These are phyloP conservation scores for Tilletia indica DNA, from an alignment of 1,284 basidiomycete species.

Conservation along the genomic window DNA sequence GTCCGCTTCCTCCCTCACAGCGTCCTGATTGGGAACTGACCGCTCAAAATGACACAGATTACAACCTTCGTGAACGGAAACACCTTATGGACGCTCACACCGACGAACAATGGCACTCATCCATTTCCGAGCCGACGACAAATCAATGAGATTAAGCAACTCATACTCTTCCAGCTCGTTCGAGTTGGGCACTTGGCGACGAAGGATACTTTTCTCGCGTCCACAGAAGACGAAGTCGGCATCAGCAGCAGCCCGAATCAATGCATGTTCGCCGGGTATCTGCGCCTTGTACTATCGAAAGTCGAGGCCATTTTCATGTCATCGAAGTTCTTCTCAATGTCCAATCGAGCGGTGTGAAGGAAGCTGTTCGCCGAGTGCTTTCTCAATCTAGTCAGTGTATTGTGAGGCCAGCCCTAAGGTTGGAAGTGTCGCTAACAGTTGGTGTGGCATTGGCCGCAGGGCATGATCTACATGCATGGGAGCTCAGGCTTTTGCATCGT, in stretches of 20 bases:
- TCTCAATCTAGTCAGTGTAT: too few species aligned
- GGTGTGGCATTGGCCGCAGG: too few species aligned
- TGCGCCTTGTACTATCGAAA: constrained; percentile 77
- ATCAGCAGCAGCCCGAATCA: constrained; percentile 88
- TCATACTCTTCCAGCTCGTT: constrained; percentile 75
- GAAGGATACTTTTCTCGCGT: constrained; percentile 89
- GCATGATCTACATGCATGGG: too few species aligned
- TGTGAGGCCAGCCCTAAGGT: too few species aligned
- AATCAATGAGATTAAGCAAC: constrained; percentile 95
- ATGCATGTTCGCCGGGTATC: constrained; percentile 94
- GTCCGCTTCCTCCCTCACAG: constrained; percentile 75
- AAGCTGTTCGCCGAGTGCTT: too few species aligned
- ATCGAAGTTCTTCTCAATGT: too few species aligned
- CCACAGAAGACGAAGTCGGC: constrained; percentile 82
- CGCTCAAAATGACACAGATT: constrained; percentile 76
- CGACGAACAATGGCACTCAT: constrained; percentile 89
- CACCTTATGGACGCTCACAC: constrained; percentile 81
- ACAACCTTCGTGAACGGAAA: constrained; percentile 96
- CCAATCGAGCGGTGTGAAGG: too few species aligned
- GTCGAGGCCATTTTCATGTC: too few species aligned
- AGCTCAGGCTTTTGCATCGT: too few species aligned
- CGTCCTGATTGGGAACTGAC: constrained; percentile 68
- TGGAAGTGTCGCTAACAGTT: too few species aligned
- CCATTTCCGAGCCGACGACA: constrained; percentile 94
- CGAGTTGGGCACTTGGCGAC: constrained; percentile 80